Conservation (phyloP, 2,329 filamentous ascomycete genomes). For the Ceratocystis destructans region DNA sequence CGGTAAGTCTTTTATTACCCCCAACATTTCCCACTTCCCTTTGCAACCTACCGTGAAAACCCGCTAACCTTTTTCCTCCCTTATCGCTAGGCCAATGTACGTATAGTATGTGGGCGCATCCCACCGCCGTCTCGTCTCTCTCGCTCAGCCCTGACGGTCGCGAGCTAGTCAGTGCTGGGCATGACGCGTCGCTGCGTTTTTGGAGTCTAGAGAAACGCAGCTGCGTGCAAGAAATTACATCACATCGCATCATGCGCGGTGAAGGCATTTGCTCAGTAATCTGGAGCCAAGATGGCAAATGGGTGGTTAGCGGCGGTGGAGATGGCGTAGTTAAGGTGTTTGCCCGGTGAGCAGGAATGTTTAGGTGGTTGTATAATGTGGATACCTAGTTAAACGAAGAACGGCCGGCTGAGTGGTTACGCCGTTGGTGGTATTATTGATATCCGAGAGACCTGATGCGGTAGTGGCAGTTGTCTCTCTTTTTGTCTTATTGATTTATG, state of each 20-base stretch:
- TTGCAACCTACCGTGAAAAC: background rate
- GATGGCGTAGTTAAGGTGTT: conserved; percentile 95
- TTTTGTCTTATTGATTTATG: background rate
- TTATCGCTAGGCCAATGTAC: conserved; percentile 73
- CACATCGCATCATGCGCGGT: conserved; percentile 84
- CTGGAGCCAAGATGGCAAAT: conserved; percentile 89
- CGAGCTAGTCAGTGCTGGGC: conserved; percentile 88
- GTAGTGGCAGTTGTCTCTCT: background rate
- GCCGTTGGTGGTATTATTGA: background rate
- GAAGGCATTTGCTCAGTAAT: conserved; percentile 90
- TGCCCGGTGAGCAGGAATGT: conserved; percentile 33
- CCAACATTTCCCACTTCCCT: background rate
- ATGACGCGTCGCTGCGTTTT: conserved; percentile 90
- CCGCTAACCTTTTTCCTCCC: background rate
- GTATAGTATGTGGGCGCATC: conserved; percentile 96
- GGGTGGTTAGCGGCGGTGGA: conserved; percentile 87
- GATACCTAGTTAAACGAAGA: too few species aligned
- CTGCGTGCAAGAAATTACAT: conserved; percentile 90
- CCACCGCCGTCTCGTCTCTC: conserved; percentile 79
- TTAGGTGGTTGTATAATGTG: background rate
- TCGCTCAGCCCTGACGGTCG: conserved; percentile 85
- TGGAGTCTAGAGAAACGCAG: conserved; percentile 93
- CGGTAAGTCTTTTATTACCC: conserved; percentile 47
- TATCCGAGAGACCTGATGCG: background rate
- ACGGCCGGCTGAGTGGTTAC: background rate